Evolutionary conservation across 1,284 basidiomycete species (phyloP), one percentile per base, ranked within the genome.

Genomic region (Sanghuangporus weigelae): DNA sequence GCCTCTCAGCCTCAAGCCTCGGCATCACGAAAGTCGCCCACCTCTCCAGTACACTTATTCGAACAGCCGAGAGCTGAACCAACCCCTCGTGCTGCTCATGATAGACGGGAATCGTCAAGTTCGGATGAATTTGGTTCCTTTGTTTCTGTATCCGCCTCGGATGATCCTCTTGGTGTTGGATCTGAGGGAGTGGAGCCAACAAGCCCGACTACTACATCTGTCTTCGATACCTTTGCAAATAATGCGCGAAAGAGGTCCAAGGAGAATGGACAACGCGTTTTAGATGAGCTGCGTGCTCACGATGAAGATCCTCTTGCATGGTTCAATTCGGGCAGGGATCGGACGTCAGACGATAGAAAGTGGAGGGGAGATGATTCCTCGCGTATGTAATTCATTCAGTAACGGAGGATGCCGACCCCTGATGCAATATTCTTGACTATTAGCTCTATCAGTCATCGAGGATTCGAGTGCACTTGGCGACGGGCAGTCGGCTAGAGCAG

Each of bases 251-350:
- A 73, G 0, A 80, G 84, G 8, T 77, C 81, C 0, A 81, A 82
- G 62, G 77, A 75, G 63, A 86, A 79, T 58, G 77, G 80, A 64
- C 75, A 77, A 55, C 78, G 75, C 21, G 74, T 89, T 2, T 72
- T 90, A 58, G 83, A 87, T 57, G 87, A 90, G 70, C 70, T 91
- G 38, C 69, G 89, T 46, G 69, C 78, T 64, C 81, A 87, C 65
- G 81, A 89, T 71, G 84, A 87, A 57, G 86, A 90, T 71, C 87
- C 87, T 1, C 71, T 89, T 67, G 86, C 83, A 68, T 89, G 84
- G 73, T 31, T 31, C 26, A 31, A 31, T 31, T 31, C 26, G 26
- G 5, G 3, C 26, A 31, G 26, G 26, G 26, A 3, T 5, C 26
- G 26, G 26, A 31, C 5, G 26, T 31, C 26, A 31, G 26, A 31